These are phyloP conservation scores for Lecanicillium sp. DNA, from an alignment of 2,329 filamentous ascomycete species.

Conservation along the genomic window DNA sequence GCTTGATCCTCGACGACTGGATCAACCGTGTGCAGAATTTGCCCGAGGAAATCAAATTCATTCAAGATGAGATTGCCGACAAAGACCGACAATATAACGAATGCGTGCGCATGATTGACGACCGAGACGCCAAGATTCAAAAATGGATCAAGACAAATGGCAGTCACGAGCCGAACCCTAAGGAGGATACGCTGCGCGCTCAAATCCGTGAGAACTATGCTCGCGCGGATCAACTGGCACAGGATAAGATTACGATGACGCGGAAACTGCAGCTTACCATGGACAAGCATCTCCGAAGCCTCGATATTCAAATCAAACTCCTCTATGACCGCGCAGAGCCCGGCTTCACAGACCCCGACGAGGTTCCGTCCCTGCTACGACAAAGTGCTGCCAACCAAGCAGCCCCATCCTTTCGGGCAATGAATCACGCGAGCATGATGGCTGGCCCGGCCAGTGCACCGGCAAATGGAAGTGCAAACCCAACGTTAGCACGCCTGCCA, in stretches of 20 bases:
- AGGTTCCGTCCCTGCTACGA: constrained; percentile 54
- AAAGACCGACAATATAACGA: constrained; percentile 68
- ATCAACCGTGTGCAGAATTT: constrained; percentile 68
- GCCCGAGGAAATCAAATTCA: constrained; percentile 72
- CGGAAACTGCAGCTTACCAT: constrained; percentile 53
- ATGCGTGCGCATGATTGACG: constrained; percentile 59
- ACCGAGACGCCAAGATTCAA: constrained; percentile 67
- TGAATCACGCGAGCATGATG: constrained; percentile 31
- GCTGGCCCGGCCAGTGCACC: constrained; percentile 13
- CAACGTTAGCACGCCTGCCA: constrained; percentile 33
- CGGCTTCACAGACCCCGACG: constrained; percentile 53
- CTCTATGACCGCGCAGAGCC: constrained; percentile 54
- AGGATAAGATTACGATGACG: constrained; percentile 65
- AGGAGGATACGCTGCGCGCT: constrained; percentile 60
- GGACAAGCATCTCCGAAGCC: constrained; percentile 55
- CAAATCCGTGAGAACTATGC: constrained; percentile 61
- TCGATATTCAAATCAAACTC: constrained; percentile 54
- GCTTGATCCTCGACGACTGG: constrained; percentile 71
- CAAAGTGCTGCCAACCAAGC: constrained; percentile 45
- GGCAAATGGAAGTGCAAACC: constrained; percentile 26
- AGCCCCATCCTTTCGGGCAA: constrained; percentile 29
- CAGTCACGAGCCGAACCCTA: constrained; percentile 64
- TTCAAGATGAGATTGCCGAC: constrained; percentile 74
- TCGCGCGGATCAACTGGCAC: constrained; percentile 60
- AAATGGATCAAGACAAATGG: constrained; percentile 74